A percentile compares a stretch with the other conserved stretches of the same genome.
Conservation (phyloP, 306 rosid genomes). For the Cucumis hystrix region DNA sequence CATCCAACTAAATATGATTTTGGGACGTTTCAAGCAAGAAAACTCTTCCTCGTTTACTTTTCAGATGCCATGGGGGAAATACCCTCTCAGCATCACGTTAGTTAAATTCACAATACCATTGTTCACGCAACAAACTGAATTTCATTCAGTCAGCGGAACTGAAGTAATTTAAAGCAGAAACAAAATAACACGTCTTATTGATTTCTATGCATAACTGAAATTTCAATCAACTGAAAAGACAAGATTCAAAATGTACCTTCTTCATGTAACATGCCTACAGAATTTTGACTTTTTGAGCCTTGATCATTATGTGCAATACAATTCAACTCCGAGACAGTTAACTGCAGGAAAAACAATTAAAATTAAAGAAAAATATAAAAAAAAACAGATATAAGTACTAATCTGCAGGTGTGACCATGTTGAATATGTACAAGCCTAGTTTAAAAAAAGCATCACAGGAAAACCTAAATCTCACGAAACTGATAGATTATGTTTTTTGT, state of each 20-base stretch:
- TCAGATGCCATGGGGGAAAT: background rate
- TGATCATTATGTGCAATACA: conserved; percentile 20
- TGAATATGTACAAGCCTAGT: background rate
- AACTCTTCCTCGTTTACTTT: background rate
- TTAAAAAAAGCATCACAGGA: background rate
- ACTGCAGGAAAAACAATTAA: conserved; percentile 16
- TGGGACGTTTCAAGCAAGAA: background rate
- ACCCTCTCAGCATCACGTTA: background rate
- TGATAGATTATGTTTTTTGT: background rate
- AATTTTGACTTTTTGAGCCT: background rate
- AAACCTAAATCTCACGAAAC: background rate
- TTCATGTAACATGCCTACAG: background rate
- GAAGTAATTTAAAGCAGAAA: background rate
- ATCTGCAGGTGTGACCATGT: background rate
- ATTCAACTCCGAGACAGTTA: conserved; percentile 40
- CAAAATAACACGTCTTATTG: background rate
- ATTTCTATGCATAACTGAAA: background rate
- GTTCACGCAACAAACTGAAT: background rate
- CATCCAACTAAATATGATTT: background rate
- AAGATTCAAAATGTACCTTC: conserved; percentile 5
- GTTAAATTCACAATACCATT: background rate
- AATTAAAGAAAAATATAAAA: background rate
- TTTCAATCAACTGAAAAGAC: background rate
- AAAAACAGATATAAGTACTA: background rate
- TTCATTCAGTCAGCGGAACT: background rate